Conservation (phyloP, 768 basidiomycete species). For the Macrolepiota fuliginosa region DNA sequence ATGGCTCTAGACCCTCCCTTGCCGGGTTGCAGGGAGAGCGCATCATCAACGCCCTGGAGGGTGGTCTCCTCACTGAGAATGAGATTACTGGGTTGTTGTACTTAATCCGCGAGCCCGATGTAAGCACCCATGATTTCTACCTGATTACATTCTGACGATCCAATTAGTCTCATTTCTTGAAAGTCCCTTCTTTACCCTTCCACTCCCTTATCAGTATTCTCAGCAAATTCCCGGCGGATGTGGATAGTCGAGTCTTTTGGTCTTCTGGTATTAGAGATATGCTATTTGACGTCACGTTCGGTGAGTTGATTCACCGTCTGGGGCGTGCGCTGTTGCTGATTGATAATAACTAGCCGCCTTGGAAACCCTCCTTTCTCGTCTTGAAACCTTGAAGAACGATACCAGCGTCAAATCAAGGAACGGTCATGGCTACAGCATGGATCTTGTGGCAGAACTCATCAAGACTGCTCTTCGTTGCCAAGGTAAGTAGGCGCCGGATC, state of each 20-base stretch:
- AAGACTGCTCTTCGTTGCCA: slow-evolving; percentile 53
- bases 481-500: slow-evolving; percentile 36
- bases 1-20: slow-evolving; percentile 65
- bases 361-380: slow-evolving; percentile 24
- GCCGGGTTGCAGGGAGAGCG: slow-evolving; percentile 57
- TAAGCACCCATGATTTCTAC: slow-evolving; percentile 29
- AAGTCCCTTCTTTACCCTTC: slow-evolving; percentile 80
- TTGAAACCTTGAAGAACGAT: slow-evolving; percentile 50
- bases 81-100: slow-evolving; percentile 67
- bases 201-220: slow-evolving; percentile 73
- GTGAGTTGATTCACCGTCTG: not conserved
- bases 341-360: not conserved
- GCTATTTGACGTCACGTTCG: slow-evolving; percentile 50
- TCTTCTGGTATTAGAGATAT: slow-evolving; percentile 57
- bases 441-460: slow-evolving; percentile 41
- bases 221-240: slow-evolving; percentile 75
- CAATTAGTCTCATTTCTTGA: slow-evolving; percentile 77
- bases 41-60: slow-evolving; percentile 58
- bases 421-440: slow-evolving; percentile 35
- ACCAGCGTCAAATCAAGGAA: slow-evolving; percentile 29
- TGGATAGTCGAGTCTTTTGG: slow-evolving; percentile 78
- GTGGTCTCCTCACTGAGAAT: slow-evolving; percentile 61
- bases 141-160: slow-evolving; percentile 14
- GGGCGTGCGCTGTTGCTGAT: slow-evolving; percentile 5
- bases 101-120: slow-evolving; percentile 76